A percentile compares a stretch with the other conserved stretches of the same genome.
These are phyloP conservation scores for Rubroboletus pulcherrimus DNA, from an alignment of 768 basidiomycete genomes.

Conservation along the genomic window DNA sequence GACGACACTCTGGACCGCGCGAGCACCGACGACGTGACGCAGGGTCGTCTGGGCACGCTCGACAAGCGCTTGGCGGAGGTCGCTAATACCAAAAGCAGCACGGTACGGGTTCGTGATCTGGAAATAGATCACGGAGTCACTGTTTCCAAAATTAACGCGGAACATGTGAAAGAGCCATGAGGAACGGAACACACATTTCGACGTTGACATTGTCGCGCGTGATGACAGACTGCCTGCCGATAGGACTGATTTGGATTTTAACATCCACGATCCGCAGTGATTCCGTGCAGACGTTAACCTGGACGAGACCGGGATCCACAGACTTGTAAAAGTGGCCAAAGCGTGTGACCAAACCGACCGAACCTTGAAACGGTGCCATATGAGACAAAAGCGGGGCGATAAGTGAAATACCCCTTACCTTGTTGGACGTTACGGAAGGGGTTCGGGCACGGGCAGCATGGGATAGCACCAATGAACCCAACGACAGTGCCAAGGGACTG, in stretches of 20 bases:
- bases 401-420: slow-evolving; percentile 40
- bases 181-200: slow-evolving; percentile 56
- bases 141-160: slow-evolving; percentile 27
- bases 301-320: slow-evolving; percentile 87
- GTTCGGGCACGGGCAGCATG: slow-evolving; percentile 83
- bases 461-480: slow-evolving; percentile 71
- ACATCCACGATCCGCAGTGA: slow-evolving; percentile 83
- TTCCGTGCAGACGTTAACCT: slow-evolving; percentile 95
- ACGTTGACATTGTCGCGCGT: slow-evolving; percentile 96
- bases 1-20: slow-evolving; percentile 92
- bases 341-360: slow-evolving; percentile 86
- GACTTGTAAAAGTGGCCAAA: slow-evolving; percentile 97
- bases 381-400: slow-evolving; percentile 15
- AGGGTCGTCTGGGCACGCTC: slow-evolving; percentile 93
- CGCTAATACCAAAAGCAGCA: slow-evolving; percentile 89
- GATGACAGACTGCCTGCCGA: slow-evolving; percentile 86
- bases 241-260: slow-evolving; percentile 90
- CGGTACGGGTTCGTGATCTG: slow-evolving; percentile 88
- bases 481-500: slow-evolving; percentile 63
- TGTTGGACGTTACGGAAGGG: slow-evolving; percentile 84
- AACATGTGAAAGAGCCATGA: neutral
- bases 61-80: slow-evolving; percentile 79
- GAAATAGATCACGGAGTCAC: slow-evolving; percentile 92
- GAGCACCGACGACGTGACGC: slow-evolving; percentile 94
- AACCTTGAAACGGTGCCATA: slow-evolving; percentile 43